These are phyloP conservation scores for Eucalyptus shirleyi DNA, from an alignment of 345 rosid species.

Conservation along the genomic window DNA sequence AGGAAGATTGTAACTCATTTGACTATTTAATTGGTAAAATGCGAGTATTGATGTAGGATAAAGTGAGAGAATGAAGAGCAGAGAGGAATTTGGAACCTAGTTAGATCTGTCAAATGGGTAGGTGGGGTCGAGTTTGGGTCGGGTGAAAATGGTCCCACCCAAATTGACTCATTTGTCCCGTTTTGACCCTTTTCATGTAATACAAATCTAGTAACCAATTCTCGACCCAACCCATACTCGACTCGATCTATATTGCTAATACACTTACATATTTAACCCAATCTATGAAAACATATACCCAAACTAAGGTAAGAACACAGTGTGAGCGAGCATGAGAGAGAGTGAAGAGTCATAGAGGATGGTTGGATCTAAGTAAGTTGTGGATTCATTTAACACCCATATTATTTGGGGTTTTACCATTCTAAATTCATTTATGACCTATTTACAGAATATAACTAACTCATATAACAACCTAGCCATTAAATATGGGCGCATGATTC, in stretches of 20 bases:
- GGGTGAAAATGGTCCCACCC: neutral
- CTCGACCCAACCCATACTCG: neutral
- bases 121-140: no score
- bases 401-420: neutral
- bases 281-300: neutral
- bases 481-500: neutral
- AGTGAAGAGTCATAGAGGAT: neutral
- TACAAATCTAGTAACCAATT: neutral
- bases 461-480: neutral
- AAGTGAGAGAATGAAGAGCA: neutral
- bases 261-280: neutral
- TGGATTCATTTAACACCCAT: neutral
- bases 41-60: neutral
- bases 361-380: neutral
- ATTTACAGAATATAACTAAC: neutral
- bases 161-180: neutral
- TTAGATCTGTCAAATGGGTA: no score
- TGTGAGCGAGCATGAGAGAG: neutral
- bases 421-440: neutral
- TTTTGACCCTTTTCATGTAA: neutral
- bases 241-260: neutral
- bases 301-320: neutral
- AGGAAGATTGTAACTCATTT: neutral
- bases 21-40: neutral
- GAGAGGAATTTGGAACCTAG: neutral